These are phyloP conservation scores for Meredithiella fracta DNA, from an alignment of 2,329 filamentous ascomycete genomes.

Conservation along the genomic window DNA sequence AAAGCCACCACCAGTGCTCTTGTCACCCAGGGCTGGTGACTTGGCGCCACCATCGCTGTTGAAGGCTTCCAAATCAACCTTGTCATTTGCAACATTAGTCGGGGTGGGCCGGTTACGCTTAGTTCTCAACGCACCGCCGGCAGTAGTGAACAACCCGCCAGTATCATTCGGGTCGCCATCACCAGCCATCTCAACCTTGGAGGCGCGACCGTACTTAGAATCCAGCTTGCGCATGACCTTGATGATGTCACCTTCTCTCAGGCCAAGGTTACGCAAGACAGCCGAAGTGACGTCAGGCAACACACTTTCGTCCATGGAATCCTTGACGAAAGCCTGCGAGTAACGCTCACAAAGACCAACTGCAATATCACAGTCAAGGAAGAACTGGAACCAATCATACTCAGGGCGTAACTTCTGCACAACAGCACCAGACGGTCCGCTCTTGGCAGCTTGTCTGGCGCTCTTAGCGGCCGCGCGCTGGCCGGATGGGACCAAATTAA, in stretches of 20 bases:
- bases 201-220: slow-evolving; percentile 52
- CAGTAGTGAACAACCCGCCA: slow-evolving; percentile 73
- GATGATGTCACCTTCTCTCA: slow-evolving; percentile 91
- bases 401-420: slow-evolving; percentile 47
- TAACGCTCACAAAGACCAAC: slow-evolving; percentile 91
- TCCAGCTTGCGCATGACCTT: slow-evolving; percentile 86
- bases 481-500: slow-evolving; percentile 13
- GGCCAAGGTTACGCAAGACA: slow-evolving; percentile 70
- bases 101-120: slow-evolving; percentile 87
- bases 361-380: slow-evolving; percentile 78
- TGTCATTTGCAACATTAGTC: slow-evolving; percentile 68
- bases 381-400: slow-evolving; percentile 99
- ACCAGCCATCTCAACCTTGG: slow-evolving; percentile 39
- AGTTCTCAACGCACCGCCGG: slow-evolving; percentile 78
- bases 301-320: slow-evolving; percentile 92
- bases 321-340: slow-evolving; percentile 69
- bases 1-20: slow-evolving; percentile 42
- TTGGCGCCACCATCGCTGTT: slow-evolving; percentile 28
- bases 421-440: slow-evolving; percentile 38
- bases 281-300: slow-evolving; percentile 75
- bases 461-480: slow-evolving; percentile 28
- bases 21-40: slow-evolving; percentile 17
- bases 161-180: slow-evolving; percentile 40
- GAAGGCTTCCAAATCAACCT: slow-evolving; percentile 76
- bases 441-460: slow-evolving; percentile 23